phyloP scores from a whole-genome alignment of 176 grass and related monocot genomes.

The Bromus sterilis region DNA sequence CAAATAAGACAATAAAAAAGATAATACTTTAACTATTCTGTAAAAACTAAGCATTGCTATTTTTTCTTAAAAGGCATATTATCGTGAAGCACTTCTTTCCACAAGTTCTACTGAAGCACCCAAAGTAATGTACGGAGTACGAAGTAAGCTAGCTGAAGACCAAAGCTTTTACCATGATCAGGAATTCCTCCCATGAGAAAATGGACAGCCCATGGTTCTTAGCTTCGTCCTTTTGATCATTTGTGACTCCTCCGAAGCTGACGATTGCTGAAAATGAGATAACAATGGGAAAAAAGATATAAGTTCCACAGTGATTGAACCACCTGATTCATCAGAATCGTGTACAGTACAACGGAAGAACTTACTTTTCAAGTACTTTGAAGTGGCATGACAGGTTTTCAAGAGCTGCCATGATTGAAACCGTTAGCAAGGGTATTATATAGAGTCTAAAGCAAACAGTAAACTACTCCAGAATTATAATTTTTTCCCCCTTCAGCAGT shows the following conservation, averaged over 20 bases:
- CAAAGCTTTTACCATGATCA: slow-evolving; percentile 49
- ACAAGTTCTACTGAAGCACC: background rate
- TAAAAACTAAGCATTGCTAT: background rate
- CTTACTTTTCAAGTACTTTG: slow-evolving; percentile 81
- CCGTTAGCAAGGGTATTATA: background rate
- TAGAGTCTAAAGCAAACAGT: background rate
- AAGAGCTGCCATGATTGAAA: slow-evolving; percentile 43
- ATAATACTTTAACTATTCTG: background rate
- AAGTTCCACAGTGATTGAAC: background rate
- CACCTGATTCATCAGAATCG: background rate
- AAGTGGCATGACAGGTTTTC: slow-evolving; percentile 63
- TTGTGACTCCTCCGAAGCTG: slow-evolving; percentile 85
- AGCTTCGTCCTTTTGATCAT: slow-evolving; percentile 64
- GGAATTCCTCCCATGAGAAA: slow-evolving; percentile 90
- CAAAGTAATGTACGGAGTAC: background rate
- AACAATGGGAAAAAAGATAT: background rate
- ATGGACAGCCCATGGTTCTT: slow-evolving; percentile 57
- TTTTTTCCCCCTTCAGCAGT: background rate
- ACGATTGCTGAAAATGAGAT: slow-evolving; percentile 44
- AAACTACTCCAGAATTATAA: background rate
- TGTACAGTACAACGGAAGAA: background rate
- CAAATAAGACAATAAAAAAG: background rate
- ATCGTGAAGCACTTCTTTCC: background rate
- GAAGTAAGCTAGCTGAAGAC: background rate
- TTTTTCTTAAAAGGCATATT: background rate